Base-by-base conservation (phyloP, 441 rosid species). In the Metrosideros polymorpha region DNA sequence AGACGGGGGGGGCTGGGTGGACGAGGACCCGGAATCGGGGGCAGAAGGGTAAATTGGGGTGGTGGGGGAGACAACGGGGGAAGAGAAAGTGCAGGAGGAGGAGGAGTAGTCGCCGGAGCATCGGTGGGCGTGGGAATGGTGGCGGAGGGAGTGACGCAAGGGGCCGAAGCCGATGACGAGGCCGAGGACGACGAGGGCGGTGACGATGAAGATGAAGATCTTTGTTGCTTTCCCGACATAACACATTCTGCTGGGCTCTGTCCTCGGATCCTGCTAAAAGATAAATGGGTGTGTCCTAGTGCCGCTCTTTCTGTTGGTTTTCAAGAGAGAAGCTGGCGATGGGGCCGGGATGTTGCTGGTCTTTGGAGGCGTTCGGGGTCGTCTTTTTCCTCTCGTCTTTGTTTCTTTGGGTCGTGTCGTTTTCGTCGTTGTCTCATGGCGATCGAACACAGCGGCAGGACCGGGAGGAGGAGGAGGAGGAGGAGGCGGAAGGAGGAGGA, bases 151-250 rank as follows among this genome's bases (percentile, higher is more conserved):
- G 84, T 90, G 98, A 83, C 95, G 95, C 56, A 95, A 76, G 82
- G 94, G 88, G 24, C 96, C 93, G 89, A 95, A 92, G 84, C 93
- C 97, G 85, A 95, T 86, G 89, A 93, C 92, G 39, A 97, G 92
- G 76, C 96, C 96, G 77, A 92, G 89, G 90, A 94, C 96, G 30
- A 94, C 93, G 71, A 90, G 79, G 85, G 91, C 96, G n/a, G 95
- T 94, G 50, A 94, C 95, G 30, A 95, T 90, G 97, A 97, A 97
- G 88, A 97, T 95, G 92, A 97, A 97, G 94, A 97, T 97, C 95
- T 95, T 97, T 85, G 99, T 97, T 86, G 99, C 99, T 92, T 97
- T 95, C 71, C 99, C 97, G 32, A 94, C 94, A 87, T 93, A 94
- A 87, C 95, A 93, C 94, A 94, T 92, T 85, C 90, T 90, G 59